Evolutionary conservation across 768 basidiomycete genomes (phyloP).

Genomic region (Mycena polygramma): DNA sequence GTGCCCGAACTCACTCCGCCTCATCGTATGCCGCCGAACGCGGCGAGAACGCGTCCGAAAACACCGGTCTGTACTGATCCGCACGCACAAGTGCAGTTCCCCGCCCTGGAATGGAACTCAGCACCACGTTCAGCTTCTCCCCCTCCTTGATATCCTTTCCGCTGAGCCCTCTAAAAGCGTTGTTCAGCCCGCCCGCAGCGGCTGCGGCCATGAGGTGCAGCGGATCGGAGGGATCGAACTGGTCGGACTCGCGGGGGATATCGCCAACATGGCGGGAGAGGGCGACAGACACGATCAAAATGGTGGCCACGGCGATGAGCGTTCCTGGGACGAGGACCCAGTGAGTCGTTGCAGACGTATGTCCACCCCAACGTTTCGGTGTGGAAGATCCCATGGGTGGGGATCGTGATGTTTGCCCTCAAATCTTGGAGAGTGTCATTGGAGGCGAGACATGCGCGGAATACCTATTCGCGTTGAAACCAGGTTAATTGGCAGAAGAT

Average conservation of each 20-base stretch:
- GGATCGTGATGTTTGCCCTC: neutral
- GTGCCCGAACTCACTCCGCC: no score
- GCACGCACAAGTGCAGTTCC: slow-evolving; percentile 19
- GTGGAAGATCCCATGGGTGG: neutral
- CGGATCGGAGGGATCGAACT: slow-evolving; percentile 24
- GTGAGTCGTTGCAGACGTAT: neutral
- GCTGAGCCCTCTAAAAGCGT: slow-evolving; percentile 12
- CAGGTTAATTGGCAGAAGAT: neutral
- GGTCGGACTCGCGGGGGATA: neutral
- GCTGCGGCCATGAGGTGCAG: slow-evolving; percentile 19
- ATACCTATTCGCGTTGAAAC: no score
- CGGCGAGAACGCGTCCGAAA: no score
- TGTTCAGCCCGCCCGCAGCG: slow-evolving; percentile 15
- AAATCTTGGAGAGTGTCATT: no score
- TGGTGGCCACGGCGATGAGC: slow-evolving; percentile 11
- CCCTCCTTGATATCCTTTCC: slow-evolving; percentile 6
- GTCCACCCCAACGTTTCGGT: slow-evolving; percentile 21
- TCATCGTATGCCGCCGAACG: no score
- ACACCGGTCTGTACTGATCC: neutral
- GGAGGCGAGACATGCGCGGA: no score
- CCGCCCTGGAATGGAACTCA: neutral
- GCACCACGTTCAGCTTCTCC: slow-evolving; percentile 2
- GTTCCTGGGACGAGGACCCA: slow-evolving; percentile 19
- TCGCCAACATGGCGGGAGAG: slow-evolving; percentile 9
- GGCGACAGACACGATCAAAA: neutral